Conservation (phyloP, 192 early-diverging fungal genomes). For the Gamsiella multidivaricata region DNA sequence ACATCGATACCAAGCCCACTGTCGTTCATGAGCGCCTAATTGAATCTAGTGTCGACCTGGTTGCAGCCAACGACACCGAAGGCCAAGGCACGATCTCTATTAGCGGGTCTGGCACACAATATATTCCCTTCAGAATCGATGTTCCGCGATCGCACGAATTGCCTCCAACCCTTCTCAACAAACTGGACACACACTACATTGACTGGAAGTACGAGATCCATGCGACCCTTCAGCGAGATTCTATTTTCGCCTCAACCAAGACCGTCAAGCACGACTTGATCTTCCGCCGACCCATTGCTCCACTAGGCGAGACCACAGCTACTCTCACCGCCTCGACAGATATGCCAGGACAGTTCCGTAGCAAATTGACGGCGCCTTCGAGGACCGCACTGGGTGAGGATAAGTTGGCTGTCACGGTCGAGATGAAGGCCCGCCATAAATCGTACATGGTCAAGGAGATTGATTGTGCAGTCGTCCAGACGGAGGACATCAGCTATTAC, state of each 20-base stretch:
- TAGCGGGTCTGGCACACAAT: constrained; percentile 21
- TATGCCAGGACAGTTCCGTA: constrained; percentile 24
- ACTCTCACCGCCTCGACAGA: constrained; percentile 14
- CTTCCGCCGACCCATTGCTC: constrained; percentile 19
- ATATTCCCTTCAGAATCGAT: constrained; percentile 42
- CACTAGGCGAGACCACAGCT: neutral
- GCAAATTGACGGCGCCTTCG: constrained; percentile 29
- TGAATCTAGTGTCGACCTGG: constrained; percentile 11
- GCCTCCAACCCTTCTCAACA: constrained; percentile 41
- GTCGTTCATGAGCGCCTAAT: constrained; percentile 36
- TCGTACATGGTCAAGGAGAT: constrained; percentile 43
- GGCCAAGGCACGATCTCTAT: constrained; percentile 23
- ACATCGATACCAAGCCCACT: constrained; percentile 13
- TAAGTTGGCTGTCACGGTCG: constrained; percentile 3
- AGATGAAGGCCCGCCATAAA: constrained; percentile 41
- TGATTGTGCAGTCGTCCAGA: constrained; percentile 41
- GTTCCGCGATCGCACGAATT: constrained; percentile 20
- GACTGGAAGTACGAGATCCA: constrained; percentile 53
- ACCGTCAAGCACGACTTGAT: constrained; percentile 32
- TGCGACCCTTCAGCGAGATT: constrained; percentile 29
- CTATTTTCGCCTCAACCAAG: constrained; percentile 12
- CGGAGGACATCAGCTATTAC: constrained; percentile 28
- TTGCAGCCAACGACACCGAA: constrained; percentile 49
- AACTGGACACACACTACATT: constrained; percentile 46
- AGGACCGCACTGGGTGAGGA: constrained; percentile 16